Evolutionary conservation across 139 green algal species (phyloP).

Genomic region (Auxenochlorella pyrenoidosa): DNA sequence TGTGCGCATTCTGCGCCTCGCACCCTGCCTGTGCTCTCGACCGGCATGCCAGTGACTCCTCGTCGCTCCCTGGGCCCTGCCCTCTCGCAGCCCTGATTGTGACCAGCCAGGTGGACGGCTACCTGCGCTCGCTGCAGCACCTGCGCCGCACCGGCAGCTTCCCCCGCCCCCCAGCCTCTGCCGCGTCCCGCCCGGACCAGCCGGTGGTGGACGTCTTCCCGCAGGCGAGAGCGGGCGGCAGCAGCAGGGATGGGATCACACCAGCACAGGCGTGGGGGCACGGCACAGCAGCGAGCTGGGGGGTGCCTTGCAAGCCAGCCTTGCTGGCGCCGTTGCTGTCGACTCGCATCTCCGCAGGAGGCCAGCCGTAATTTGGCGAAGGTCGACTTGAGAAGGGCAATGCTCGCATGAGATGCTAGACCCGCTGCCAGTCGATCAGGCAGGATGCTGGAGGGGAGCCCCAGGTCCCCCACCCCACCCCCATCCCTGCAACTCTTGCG

Average conservation of each 20-base stretch:
- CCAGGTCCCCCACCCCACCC: too few relatives aligned
- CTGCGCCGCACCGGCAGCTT: not conserved
- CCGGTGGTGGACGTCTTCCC: slow-evolving; percentile 10
- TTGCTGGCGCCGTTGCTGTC: too few relatives aligned
- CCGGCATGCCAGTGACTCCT: not conserved
- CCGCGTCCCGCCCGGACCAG: not conserved
- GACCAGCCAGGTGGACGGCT: slow-evolving; percentile 11
- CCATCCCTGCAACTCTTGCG: not conserved
- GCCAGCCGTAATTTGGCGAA: too few relatives aligned
- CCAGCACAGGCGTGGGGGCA: too few relatives aligned
- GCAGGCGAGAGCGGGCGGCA: not conserved
- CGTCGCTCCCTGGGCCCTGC: not conserved
- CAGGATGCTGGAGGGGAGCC: too few relatives aligned
- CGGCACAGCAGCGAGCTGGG: too few relatives aligned
- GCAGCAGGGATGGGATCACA: not conserved
- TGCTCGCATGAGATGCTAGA: too few relatives aligned
- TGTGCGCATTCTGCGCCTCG: not conserved
- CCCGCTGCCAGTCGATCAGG: too few relatives aligned
- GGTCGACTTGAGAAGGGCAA: too few relatives aligned
- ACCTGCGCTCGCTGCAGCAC: slow-evolving; percentile 8
- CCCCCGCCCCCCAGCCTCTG: not conserved
- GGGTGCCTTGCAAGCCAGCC: too few relatives aligned
- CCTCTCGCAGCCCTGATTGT: not conserved
- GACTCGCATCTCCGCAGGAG: too few relatives aligned
- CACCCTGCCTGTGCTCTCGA: too few relatives aligned